These are phyloP conservation scores for Trichopus zeylanicus DNA, from an alignment of 116 monocot species.

Conservation along the genomic window DNA sequence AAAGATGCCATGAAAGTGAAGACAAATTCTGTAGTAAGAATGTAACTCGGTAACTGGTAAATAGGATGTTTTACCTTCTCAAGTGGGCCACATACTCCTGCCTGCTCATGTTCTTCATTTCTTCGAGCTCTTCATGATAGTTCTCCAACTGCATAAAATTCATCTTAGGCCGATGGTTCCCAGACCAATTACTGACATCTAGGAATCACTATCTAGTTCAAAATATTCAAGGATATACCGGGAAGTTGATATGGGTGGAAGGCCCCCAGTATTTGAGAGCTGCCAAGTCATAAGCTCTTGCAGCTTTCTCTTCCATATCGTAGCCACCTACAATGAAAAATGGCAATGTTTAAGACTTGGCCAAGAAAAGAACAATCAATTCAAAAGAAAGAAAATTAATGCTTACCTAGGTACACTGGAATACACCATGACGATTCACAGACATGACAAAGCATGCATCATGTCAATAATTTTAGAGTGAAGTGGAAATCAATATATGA, in stretches of 20 bases:
- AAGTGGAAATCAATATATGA: neutral
- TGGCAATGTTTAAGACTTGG: neutral
- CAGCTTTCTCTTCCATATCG: slow-evolving; percentile 97
- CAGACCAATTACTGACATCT: no score
- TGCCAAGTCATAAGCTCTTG: slow-evolving; percentile 93
- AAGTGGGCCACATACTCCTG: slow-evolving; percentile 94
- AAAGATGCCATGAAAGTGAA: neutral
- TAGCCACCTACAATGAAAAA: slow-evolving; percentile 63
- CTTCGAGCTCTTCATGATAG: slow-evolving; percentile 67
- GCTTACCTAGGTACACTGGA: slow-evolving; percentile 81
- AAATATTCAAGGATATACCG: slow-evolving; percentile 33
- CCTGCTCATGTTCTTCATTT: slow-evolving; percentile 95
- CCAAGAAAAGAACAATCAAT: neutral
- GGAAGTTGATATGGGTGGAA: slow-evolving; percentile 93
- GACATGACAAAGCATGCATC: slow-evolving; percentile 12
- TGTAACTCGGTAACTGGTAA: neutral
- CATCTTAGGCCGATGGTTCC: no score
- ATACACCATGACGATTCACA: slow-evolving; percentile 15
- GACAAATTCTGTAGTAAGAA: neutral
- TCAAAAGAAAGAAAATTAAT: neutral
- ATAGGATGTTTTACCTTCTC: slow-evolving; percentile 56
- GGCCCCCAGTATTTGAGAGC: slow-evolving; percentile 96
- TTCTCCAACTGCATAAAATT: slow-evolving; percentile 55
- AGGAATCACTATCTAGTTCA: no score
- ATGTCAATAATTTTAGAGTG: neutral